Percentiles rank a stretch among this genome's conserved stretches.
Evolutionary conservation across 2,329 filamentous ascomycete species (phyloP).

Genomic region (Talaromyces albobiverticillius): DNA sequence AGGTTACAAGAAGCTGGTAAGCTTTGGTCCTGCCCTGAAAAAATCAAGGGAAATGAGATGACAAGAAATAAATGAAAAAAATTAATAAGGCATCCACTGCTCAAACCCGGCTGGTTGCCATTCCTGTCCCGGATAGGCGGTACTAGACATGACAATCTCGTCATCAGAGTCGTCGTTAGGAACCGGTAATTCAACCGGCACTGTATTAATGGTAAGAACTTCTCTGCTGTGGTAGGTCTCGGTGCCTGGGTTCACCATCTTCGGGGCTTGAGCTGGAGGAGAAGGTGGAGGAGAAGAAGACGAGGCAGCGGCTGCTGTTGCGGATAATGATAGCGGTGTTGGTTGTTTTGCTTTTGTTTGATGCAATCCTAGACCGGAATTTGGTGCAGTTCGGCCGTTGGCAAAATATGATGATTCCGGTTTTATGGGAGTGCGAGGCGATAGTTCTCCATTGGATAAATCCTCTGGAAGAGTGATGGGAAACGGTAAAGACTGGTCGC

Average conservation of each 20-base stretch:
- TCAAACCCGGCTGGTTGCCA: conserved; percentile 35
- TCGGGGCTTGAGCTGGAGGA: neutral
- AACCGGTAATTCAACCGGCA: conserved; percentile 34
- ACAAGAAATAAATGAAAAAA: neutral
- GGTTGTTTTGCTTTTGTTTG: neutral
- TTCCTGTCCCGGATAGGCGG: conserved; percentile 48
- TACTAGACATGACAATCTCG: conserved; percentile 48
- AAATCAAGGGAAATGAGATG: too few species aligned
- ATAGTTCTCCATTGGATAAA: conserved; percentile 17
- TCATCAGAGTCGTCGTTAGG: conserved; percentile 40
- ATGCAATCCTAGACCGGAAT: conserved; percentile 2
- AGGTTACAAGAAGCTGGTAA: too few species aligned
- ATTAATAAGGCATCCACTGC: conserved; percentile 17
- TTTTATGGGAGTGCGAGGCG: conserved; percentile 10
- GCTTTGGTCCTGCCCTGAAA: too few species aligned
- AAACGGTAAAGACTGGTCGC: conserved; percentile 37
- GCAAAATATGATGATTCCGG: conserved; percentile 10
- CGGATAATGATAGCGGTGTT: too few species aligned
- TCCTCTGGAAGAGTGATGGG: conserved; percentile 32
- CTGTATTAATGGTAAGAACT: conserved; percentile 20
- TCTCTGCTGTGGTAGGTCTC: conserved; percentile 20
- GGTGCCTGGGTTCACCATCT: neutral
- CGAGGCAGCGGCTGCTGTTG: neutral
- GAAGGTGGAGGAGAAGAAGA: neutral
- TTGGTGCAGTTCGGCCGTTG: conserved; percentile 19